These are phyloP conservation scores for Dactylellina cionopaga DNA, from an alignment of 2,329 filamentous ascomycete genomes.

Conservation along the genomic window DNA sequence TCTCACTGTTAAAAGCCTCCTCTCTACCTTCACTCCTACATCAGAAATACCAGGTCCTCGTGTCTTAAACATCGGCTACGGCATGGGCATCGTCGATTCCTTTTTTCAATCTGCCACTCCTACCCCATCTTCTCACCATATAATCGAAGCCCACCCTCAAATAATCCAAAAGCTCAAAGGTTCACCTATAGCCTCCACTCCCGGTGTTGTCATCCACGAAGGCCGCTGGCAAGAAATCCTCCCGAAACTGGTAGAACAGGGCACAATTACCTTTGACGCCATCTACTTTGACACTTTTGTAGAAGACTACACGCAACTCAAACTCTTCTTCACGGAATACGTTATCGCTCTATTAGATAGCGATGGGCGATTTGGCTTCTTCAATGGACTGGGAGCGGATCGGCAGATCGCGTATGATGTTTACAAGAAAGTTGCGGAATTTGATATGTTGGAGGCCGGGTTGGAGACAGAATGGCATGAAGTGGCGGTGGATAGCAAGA, in stretches of 20 bases:
- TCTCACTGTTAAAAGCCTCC: conserved; percentile 16
- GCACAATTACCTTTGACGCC: conserved; percentile 76
- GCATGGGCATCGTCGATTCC: conserved; percentile 86
- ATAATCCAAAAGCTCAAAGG: conserved; percentile 76
- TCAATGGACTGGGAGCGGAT: conserved; percentile 91
- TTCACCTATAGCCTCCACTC: conserved; percentile 73
- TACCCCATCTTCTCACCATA: conserved; percentile 76
- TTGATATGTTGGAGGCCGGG: conserved; percentile 88
- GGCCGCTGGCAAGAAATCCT: conserved; percentile 85
- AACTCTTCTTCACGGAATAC: conserved; percentile 86
- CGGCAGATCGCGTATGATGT: conserved; percentile 94
- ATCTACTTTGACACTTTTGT: conserved; percentile 99
- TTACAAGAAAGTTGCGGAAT: conserved; percentile 89
- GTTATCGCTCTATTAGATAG: conserved; percentile 80
- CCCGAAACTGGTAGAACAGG: conserved; percentile 73
- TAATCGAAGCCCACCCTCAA: conserved; percentile 83
- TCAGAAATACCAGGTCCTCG: conserved; percentile 66
- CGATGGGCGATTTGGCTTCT: conserved; percentile 83
- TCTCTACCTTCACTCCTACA: conserved; percentile 35
- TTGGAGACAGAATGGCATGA: conserved; percentile 89
- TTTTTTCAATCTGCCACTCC: conserved; percentile 77
- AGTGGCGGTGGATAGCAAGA: conserved; percentile 74
- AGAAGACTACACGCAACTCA: conserved; percentile 87
- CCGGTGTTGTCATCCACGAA: conserved; percentile 70
- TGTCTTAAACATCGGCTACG: conserved; percentile 86